Evolutionary conservation across 495 filamentous ascomycete species (phyloP), one percentile per base, ranked within the genome.

Genomic region (Penicillium malachiteum): DNA sequence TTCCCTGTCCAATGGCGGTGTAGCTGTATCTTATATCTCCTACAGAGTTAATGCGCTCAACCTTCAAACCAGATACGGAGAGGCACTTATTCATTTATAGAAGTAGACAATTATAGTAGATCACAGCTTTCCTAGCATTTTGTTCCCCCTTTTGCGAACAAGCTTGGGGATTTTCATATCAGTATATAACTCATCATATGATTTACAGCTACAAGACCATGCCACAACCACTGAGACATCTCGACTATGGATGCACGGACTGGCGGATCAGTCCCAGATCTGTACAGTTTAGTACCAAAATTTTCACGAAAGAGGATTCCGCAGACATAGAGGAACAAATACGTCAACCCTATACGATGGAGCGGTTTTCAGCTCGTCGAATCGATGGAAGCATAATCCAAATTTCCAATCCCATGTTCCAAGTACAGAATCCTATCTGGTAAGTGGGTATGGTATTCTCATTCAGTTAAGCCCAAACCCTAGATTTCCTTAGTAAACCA

Each of bases 371-470:
- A 54, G 65, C 70, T 54, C 68, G 67, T 55, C 65, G 68, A 66
- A 63, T 73, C 41, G 68, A 72, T 58, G 65, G 65, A 54, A 64
- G 48, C 50, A 58, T 69, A 61, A 52, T 65, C 39, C 59, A 68
- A 57, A 71, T 73, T 47, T 65, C 58, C 35, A 73, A 73, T 55
- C 70, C 68, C n/a, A 68, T 73, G 60, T 71, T 67, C 60, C 60
- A 66, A 54, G 55, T 71, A 59, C 58, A 65, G 57, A 71, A 67
- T 56, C 68, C 69, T 55, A 73, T 74, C 58, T 73, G 70, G 71
- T 73, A 67, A 35, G 62, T 65, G 60, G 57, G 50, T 55, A 58
- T 63, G 21, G 47, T 50, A 57, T 62, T 57, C 58, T 44, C 62
- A 39, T 56, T 56, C 57, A n/a, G n/a, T n/a, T n/a, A n/a, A n/a